Evolutionary conservation across 139 green algal genomes (phyloP).

Genomic region (Eudorina sp.): DNA sequence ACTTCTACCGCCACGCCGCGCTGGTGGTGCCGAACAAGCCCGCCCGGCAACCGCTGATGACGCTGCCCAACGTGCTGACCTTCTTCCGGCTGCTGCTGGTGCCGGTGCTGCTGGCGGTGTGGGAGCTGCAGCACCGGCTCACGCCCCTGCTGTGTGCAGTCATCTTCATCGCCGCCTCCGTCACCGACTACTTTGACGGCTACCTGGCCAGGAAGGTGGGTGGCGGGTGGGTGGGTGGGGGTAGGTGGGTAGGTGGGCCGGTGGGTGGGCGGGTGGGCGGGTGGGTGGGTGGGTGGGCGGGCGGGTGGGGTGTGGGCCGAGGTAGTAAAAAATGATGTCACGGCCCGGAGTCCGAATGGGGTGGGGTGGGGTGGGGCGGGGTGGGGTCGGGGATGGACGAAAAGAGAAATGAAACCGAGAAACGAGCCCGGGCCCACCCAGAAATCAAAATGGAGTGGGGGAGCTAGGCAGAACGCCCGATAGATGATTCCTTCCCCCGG

Average conservation of each 20-base stretch:
- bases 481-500: no score
- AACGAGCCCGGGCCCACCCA: no score
- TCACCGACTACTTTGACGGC: slow-evolving; percentile 96
- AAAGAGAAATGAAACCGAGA: no score
- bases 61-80: slow-evolving; percentile 80
- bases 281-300: background rate
- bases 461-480: no score
- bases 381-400: no score
- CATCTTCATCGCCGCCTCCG: slow-evolving; percentile 86
- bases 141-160: slow-evolving; percentile 38
- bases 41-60: slow-evolving; percentile 70
- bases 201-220: slow-evolving; percentile 88
- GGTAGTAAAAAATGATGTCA: no score
- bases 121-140: slow-evolving; percentile 56
- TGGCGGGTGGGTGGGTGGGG: background rate
- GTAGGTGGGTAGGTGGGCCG: background rate
- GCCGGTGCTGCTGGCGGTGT: slow-evolving; percentile 75
- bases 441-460: no score
- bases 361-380: no score
- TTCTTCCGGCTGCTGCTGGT: slow-evolving; percentile 80
- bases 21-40: slow-evolving; percentile 64
- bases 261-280: background rate
- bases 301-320: background rate
- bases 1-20: slow-evolving; percentile 74
- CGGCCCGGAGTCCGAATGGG: no score